Base-by-base conservation (phyloP, 768 basidiomycete species). In the Sporobolomyces phaffii region DNA sequence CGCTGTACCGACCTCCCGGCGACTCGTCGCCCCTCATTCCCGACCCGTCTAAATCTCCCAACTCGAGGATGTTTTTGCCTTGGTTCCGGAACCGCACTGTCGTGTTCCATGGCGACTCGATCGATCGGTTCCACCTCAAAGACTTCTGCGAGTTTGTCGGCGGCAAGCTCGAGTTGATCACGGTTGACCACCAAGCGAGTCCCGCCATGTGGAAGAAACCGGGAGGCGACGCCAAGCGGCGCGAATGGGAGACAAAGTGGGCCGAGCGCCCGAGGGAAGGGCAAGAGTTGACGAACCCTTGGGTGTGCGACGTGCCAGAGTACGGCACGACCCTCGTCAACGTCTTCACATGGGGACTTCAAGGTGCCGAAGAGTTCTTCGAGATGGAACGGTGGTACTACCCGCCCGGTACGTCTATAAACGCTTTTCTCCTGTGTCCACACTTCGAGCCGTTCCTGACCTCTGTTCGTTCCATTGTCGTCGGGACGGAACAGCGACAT, bases 101-200 rank as follows among this genome's bases (percentile, higher is more conserved):
- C 53, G 28, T 72, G 36, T 52, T 72, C 13, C 65, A 72, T 33
- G 65, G 70, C 43, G 70, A 72, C 50, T 65, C 63, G 43, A 72
- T 72, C 65, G 70, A 72, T 60, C 62, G 70, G 11, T 72, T 64
- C 63, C 70, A 72, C 62, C 56, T 72, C 22, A 67, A 67, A n/a
- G 70, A 72, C 56, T 72, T 72, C 26, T 72, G 70, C 54, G 43
- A 49, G 31, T 56, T 72, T 18, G 59, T 72, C 48, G 56, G 63
- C 20, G 70, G 70, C 10, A 13, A 26, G 4, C 53, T 68, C 18
- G 41, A 52, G 10, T 15, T 62, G 41, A 44, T 72, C 56, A 44
- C 49, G n/a, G 49, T 62, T 9, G 48, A 61, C 5, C 70, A 72
- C 45, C 49, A 51, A 3, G 70, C 70, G 38, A 53, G 43, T 17